Conservation (phyloP, 768 basidiomycete genomes). For the Xanthoconium stramineum region DNA sequence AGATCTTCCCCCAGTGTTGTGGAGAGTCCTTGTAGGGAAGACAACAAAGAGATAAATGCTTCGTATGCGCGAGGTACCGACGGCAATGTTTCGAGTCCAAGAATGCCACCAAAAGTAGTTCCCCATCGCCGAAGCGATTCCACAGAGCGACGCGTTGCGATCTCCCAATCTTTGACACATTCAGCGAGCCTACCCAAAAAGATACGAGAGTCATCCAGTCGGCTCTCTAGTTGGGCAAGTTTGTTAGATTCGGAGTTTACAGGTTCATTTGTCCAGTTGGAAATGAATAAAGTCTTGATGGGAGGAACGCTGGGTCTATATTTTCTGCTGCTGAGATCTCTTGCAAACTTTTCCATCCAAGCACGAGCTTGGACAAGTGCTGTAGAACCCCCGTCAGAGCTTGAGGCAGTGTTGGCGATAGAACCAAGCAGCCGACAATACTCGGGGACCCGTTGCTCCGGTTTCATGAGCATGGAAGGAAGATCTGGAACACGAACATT, state of each 20-base stretch:
- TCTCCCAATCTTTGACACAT: conserved; percentile 53
- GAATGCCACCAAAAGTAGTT: conserved; percentile 55
- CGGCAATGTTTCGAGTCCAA: conserved; percentile 45
- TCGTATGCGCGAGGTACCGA: conserved; percentile 44
- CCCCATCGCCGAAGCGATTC: conserved; percentile 57
- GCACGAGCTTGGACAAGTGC: conserved; percentile 5
- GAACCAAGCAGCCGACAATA: conserved; percentile 78
- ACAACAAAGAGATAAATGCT: conserved; percentile 55
- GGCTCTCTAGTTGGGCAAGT: conserved; percentile 48
- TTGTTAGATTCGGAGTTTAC: conserved; percentile 36
- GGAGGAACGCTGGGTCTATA: background rate
- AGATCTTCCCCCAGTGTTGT: conserved; percentile 47
- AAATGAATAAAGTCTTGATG: background rate
- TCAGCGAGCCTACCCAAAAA: conserved; percentile 58
- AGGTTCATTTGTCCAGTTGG: conserved; percentile 1
- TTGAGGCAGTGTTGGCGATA: conserved; percentile 65
- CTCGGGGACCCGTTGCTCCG: conserved; percentile 90
- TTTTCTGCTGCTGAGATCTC: conserved; percentile 63
- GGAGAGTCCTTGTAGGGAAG: conserved; percentile 32
- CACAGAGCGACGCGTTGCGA: conserved; percentile 43
- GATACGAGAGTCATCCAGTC: conserved; percentile 48
- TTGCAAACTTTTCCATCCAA: conserved; percentile 62
- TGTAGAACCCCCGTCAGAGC: conserved; percentile 53
- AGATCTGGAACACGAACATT: conserved; percentile 85
- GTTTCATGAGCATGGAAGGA: conserved; percentile 87